A percentile compares a stretch with the other conserved stretches of the same genome.
These are phyloP conservation scores for Neckera pumila DNA, from an alignment of 225 moss, liverwort and hornwort species.

Conservation along the genomic window DNA sequence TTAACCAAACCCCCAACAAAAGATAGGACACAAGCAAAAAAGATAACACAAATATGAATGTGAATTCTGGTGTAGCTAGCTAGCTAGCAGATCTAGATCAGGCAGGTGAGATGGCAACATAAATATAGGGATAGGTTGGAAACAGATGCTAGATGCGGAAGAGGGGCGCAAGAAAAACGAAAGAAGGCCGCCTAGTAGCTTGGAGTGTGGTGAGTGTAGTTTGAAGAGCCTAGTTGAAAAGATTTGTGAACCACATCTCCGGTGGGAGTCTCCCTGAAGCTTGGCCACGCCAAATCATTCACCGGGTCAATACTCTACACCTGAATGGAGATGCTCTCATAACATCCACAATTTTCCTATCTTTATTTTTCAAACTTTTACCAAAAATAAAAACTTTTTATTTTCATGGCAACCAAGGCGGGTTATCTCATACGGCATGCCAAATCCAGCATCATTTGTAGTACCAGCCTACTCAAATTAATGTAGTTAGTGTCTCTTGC, in stretches of 20 bases:
- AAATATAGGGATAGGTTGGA: not conserved
- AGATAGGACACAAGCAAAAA: not conserved
- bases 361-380: no score
- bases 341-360: no score
- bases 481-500: accelerated
- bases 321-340: no score
- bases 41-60: not conserved
- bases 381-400: not conserved
- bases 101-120: accelerated
- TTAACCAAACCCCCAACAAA: no score
- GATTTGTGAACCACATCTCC: accelerated
- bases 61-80: accelerated
- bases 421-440: accelerated
- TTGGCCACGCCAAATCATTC: no score
- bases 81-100: accelerated
- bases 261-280: no score
- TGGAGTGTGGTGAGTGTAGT: not conserved
- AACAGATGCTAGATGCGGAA: accelerated
- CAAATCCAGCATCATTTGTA: accelerated
- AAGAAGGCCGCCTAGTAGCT: not conserved
- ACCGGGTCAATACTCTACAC: accelerated
- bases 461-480: not conserved
- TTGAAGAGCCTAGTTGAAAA: not conserved
- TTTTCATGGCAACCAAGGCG: not conserved
- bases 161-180: accelerated